phyloP scores from a whole-genome alignment of 1,284 basidiomycete species.

The Apiotrichum montevideense region DNA sequence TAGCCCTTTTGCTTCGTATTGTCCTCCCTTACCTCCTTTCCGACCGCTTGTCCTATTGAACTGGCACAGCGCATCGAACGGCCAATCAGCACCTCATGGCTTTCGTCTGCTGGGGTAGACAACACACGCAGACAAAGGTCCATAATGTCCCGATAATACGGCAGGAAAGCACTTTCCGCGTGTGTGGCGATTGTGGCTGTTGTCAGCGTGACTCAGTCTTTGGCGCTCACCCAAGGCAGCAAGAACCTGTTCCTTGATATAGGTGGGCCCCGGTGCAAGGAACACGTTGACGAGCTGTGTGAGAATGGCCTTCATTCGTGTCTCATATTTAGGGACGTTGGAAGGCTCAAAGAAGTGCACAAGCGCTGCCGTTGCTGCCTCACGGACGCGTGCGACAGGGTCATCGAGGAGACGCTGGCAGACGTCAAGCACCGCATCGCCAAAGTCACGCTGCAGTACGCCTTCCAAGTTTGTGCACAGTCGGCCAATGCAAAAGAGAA shows the following conservation, averaged over 20 bases:
- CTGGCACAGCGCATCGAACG: conserved; percentile 83
- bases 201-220: not conserved
- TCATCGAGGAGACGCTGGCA: conserved; percentile 68
- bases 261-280: conserved; percentile 41
- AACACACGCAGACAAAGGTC: conserved; percentile 53
- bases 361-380: conserved; percentile 75
- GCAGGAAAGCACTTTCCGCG: conserved; percentile 53
- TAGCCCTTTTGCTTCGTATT: not conserved
- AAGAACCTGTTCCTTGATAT: conserved; percentile 76
- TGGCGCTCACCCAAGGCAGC: conserved; percentile 52
- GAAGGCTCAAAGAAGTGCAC: conserved; percentile 84
- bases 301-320: conserved; percentile 55
- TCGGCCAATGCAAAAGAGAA: conserved; percentile 80
- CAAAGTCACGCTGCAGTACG: conserved; percentile 25
- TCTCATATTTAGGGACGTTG: conserved; percentile 61
- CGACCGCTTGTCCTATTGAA: conserved; percentile 73
- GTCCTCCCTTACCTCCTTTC: conserved; percentile 38
- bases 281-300: conserved; percentile 7
- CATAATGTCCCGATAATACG: conserved; percentile 32
- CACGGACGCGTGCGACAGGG: conserved; percentile 67
- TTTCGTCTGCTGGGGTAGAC: conserved; percentile 57
- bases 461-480: conserved; percentile 62
- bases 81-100: conserved; percentile 61
- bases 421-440: conserved; percentile 51
- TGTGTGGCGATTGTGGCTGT: conserved; percentile 78